Evolutionary conservation across 2,329 filamentous ascomycete genomes (phyloP).

Genomic region (Gaeumannomyces sp.): DNA sequence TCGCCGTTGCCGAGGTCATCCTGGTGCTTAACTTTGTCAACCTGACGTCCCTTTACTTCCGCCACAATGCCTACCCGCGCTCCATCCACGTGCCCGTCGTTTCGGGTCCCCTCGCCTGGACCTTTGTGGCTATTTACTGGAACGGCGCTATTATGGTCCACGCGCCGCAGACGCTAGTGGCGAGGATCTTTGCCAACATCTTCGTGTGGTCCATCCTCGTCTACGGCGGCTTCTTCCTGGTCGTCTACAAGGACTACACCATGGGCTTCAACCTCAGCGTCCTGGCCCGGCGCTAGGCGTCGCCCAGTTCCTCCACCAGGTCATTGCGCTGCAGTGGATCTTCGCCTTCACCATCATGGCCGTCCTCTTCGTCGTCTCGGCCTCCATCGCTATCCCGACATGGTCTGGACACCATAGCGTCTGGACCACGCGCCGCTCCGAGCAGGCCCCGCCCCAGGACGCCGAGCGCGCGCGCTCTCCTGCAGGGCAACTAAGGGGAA

Average conservation of each 20-base stretch:
- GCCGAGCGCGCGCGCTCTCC: conserved; percentile 56
- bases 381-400: conserved; percentile 58
- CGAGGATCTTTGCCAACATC: conserved; percentile 78
- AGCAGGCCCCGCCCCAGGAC: conserved; percentile 31
- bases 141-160: conserved; percentile 76
- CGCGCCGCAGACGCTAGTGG: conserved; percentile 58
- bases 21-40: conserved; percentile 79
- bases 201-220: conserved; percentile 80
- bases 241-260: conserved; percentile 67
- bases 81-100: conserved; percentile 73
- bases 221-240: conserved; percentile 71
- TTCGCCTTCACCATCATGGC: conserved; percentile 82
- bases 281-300: conserved; percentile 68
- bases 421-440: conserved; percentile 32
- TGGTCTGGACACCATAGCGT: conserved; percentile 52
- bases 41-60: conserved; percentile 72
- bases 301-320: conserved; percentile 65
- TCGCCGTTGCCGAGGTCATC: conserved; percentile 69
- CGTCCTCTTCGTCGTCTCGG: conserved; percentile 62
- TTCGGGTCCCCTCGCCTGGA: conserved; percentile 77
- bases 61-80: conserved; percentile 63
- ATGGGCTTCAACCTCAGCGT: conserved; percentile 75
- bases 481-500: conserved; percentile 26
- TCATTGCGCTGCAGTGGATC: conserved; percentile 84
- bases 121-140: conserved; percentile 82